Evolutionary conservation across 257 asterid species (phyloP), one percentile per base, ranked within the genome.

Genomic region (Solanum sejunctum): DNA sequence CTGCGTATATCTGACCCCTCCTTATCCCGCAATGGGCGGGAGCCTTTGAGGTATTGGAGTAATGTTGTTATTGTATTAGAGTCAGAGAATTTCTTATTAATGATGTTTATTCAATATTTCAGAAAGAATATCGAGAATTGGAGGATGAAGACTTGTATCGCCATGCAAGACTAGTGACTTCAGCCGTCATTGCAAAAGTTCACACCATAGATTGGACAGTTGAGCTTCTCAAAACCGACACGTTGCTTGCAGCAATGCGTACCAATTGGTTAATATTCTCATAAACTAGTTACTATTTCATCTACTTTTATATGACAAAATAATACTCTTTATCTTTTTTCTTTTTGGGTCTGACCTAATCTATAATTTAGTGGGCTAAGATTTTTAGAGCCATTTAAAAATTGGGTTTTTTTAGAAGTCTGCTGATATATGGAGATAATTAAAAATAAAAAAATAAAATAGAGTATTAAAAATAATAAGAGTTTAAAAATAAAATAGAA

Each of bases 131-230:
- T 88, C 88, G 84, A 4, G 81, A 87, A 7, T 15, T 92, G 43
- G 51, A 69, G 9, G 96, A 92, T 16, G 93, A 91, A 58, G 92
- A 91, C 8, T 54, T 93, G 41, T 93, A 92, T 69, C 89, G 85
- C 0, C 90, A 89, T 43, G 93, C 94, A 5, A 90, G 96, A 85
- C 87, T 90, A 12, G 94, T 91, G 63, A 93, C 96, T 28, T 88
- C 95, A 49, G 94, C 97, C 1, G 92, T 92, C 0, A 92, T 92
- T 11, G 96, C 97, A 0, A 93, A 93, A 83, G 83, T 93, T 69
- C 97, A 93, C 92, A 92, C 97, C 41, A 92, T 93, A 82, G 97
- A 93, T 72, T 66, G 73, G 73, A 66, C 73, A 7, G 0, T 66
- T 3, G 73, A 66, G 47, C 94, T 93, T 83, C 78, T 70, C 8